Percentiles rank a stretch among this genome's conserved stretches.
Conservation (phyloP, 2,329 filamentous ascomycete species). For the Apiospora malaysiana region DNA sequence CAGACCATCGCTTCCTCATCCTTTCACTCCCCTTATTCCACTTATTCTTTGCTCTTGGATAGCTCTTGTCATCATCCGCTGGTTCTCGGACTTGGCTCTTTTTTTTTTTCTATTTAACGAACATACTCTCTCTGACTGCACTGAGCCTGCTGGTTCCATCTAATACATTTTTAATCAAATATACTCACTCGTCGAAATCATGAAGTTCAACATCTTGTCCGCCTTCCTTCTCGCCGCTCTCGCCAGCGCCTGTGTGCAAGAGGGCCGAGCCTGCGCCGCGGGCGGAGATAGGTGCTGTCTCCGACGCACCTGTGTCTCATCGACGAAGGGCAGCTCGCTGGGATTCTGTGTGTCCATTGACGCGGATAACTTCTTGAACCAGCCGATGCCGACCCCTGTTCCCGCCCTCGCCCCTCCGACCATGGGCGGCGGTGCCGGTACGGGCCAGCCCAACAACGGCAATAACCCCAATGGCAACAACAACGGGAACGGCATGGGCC, state of each 20-base stretch:
- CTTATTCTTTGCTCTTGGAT: background rate
- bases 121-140: no score
- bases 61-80: background rate
- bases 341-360: background rate
- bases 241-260: background rate
- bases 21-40: background rate
- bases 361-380: background rate
- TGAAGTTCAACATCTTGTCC: background rate
- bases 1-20: background rate
- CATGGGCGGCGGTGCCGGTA: background rate
- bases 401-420: background rate
- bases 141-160: background rate
- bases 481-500: background rate
- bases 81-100: background rate
- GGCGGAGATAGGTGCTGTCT: background rate
- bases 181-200: background rate
- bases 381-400: background rate
- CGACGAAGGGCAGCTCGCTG: background rate
- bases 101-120: no score
- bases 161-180: background rate
- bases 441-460: background rate
- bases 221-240: background rate
- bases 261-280: constrained; percentile 1
- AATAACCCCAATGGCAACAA: background rate
- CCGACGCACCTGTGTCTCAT: background rate